Evolutionary conservation across 257 asterid species (phyloP).

Genomic region (Galeopsis tetrahit): DNA sequence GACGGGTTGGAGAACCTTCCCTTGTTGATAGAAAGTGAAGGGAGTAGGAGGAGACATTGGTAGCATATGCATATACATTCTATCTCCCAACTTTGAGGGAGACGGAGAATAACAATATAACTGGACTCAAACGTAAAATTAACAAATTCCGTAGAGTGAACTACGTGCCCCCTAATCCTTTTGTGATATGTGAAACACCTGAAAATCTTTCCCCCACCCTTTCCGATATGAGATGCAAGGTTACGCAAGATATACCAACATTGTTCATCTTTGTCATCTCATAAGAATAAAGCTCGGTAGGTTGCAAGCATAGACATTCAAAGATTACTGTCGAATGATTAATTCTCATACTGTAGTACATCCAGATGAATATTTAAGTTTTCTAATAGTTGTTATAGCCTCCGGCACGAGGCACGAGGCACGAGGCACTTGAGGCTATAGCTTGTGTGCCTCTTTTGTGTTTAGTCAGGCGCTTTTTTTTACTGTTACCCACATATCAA

Average conservation of each 20-base stretch:
- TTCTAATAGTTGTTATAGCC: too few relatives aligned
- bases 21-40: neutral
- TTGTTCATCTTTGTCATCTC: neutral
- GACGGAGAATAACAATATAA: neutral
- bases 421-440: too few relatives aligned
- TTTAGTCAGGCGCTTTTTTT: too few relatives aligned
- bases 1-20: conserved; percentile 8
- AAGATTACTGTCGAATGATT: conserved; percentile 8
- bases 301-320: conserved; percentile 1
- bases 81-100: conserved; percentile 3
- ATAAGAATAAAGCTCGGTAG: neutral
- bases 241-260: neutral
- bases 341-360: neutral
- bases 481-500: neutral
- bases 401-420: too few relatives aligned
- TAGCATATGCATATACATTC: neutral
- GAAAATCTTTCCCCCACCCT: neutral
- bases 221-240: neutral
- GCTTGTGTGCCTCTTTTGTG: too few relatives aligned
- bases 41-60: neutral
- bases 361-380: conserved; percentile 6
- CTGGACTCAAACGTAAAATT: neutral
- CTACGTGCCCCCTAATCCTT: neutral
- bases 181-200: neutral
- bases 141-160: neutral